Evolutionary conservation across 441 rosid species (phyloP).

Genomic region (Euphorbia celastroides): DNA sequence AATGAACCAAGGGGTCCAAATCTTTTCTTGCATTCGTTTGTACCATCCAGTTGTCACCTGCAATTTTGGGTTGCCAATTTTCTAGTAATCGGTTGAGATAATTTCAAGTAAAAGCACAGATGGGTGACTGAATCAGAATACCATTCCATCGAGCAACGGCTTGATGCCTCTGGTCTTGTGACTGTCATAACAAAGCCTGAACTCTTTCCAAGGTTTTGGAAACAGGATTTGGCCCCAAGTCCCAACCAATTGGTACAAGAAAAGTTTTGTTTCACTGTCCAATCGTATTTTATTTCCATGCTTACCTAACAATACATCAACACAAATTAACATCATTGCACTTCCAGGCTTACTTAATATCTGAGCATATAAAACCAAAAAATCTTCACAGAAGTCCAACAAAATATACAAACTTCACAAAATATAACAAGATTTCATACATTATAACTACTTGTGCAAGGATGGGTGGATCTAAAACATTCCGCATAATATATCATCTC

Average conservation of each 20-base stretch:
- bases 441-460: too few relatives aligned
- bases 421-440: too few relatives aligned
- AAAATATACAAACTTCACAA: too few relatives aligned
- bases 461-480: too few relatives aligned
- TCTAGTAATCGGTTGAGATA: slow-evolving; percentile 8
- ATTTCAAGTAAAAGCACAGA: background rate
- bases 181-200: slow-evolving; percentile 81
- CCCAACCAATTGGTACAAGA: slow-evolving; percentile 89
- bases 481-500: too few relatives aligned
- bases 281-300: slow-evolving; percentile 69
- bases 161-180: slow-evolving; percentile 70
- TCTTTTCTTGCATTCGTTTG: slow-evolving; percentile 77
- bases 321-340: slow-evolving; percentile 25
- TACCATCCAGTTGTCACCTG: slow-evolving; percentile 97
- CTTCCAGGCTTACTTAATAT: too few relatives aligned
- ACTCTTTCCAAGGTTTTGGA: slow-evolving; percentile 95
- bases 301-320: slow-evolving; percentile 45
- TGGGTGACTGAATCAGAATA: slow-evolving; percentile 22
- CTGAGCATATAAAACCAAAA: too few relatives aligned
- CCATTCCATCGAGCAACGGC: slow-evolving; percentile 93
- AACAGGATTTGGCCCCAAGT: slow-evolving; percentile 98
- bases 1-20: slow-evolving; percentile 99
- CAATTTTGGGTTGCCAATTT: slow-evolving; percentile 9
- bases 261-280: slow-evolving; percentile 44
- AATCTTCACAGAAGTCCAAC: too few relatives aligned